Evolutionary conservation across 2,329 filamentous ascomycete genomes (phyloP).

Genomic region (Myriosclerotinia scirpicola): DNA sequence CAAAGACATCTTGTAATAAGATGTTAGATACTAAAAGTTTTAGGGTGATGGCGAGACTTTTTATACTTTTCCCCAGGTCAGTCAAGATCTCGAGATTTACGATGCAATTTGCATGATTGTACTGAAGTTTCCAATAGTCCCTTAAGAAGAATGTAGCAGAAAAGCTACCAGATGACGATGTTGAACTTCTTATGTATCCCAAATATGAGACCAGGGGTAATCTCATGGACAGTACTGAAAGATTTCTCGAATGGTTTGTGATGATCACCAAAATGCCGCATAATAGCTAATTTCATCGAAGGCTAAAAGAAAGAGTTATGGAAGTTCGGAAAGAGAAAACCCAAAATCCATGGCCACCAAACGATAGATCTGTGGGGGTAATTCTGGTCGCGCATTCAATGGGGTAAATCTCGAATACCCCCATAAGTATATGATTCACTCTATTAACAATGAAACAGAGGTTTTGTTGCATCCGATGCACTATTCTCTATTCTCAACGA

Average conservation of each 20-base stretch:
- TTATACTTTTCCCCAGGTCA: conserved; percentile 58
- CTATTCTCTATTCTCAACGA: conserved; percentile 56
- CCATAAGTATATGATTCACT: neutral
- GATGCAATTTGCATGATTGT: neutral
- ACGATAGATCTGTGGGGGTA: conserved; percentile 65
- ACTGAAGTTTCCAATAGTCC: conserved; percentile 44
- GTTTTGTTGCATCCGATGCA: conserved; percentile 80
- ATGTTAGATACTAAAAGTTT: neutral
- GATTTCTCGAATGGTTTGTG: conserved; percentile 54
- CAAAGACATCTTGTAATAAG: neutral
- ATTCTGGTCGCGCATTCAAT: conserved; percentile 82
- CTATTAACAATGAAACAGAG: conserved; percentile 45
- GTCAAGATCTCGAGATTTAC: neutral
- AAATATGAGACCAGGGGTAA: conserved; percentile 73
- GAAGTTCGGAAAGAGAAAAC: conserved; percentile 20
- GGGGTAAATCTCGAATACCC: conserved; percentile 48
- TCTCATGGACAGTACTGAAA: conserved; percentile 53
- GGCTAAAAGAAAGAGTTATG: conserved; percentile 23
- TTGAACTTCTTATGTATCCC: conserved; percentile 65
- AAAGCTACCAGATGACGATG: conserved; percentile 58
- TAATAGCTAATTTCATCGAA: neutral
- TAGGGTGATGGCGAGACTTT: conserved; percentile 68
- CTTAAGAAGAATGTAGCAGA: conserved; percentile 58
- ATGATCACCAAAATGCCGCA: neutral
- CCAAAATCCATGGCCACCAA: conserved; percentile 20